Base-by-base conservation (phyloP, 441 rosid species). In the Dalechampia spathulata region DNA sequence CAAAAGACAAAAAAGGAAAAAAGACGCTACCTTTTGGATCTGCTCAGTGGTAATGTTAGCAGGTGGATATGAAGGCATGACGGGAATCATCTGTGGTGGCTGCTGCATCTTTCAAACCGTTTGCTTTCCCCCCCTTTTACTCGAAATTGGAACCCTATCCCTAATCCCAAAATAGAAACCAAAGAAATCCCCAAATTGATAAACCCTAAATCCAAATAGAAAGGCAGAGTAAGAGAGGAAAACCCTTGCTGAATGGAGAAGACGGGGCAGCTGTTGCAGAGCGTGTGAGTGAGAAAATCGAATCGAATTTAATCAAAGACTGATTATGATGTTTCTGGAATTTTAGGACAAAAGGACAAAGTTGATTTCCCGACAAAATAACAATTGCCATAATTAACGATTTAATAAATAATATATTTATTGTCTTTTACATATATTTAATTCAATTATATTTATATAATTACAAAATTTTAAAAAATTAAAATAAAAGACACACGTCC, bases 31-130 rank as follows among this genome's bases (percentile, higher is more conserved):
- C 96, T 90, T 90, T 69, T 93, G 99, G 83, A 93, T 87, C 87
- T 93, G 97, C 60, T 93, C 99, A 38, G 99, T 90, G 66, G 97
- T 83, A 74, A 90, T 79, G 69, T 83, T 93, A 9, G 85, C 30
- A 5, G 93, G 79, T 6, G 96, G 89, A 38, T 76, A 71, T 3
- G 97, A 77, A 70, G 92, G 78, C 85, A 78, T 72, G 69, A 83
- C 65, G 44, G 90, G 92, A 43, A 85, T 75, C 97, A 90, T 93
- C 69, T 80, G 90, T 65, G 79, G 95, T 63, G 81, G 86, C 78
- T 83, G 97, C 92, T 85, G 97, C 97, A 87, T 85, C 87, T 72
- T 82, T 57, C n/a, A n/a, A n/a, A n/a, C n/a, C n/a, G n/a, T 82
- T 57, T 44, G 20, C 3, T 27, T 32, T 50, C 27, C 48, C 57